Percentiles rank a stretch among this genome's conserved stretches.
Conservation (phyloP, 768 basidiomycete genomes). For the Suillus paluster region DNA sequence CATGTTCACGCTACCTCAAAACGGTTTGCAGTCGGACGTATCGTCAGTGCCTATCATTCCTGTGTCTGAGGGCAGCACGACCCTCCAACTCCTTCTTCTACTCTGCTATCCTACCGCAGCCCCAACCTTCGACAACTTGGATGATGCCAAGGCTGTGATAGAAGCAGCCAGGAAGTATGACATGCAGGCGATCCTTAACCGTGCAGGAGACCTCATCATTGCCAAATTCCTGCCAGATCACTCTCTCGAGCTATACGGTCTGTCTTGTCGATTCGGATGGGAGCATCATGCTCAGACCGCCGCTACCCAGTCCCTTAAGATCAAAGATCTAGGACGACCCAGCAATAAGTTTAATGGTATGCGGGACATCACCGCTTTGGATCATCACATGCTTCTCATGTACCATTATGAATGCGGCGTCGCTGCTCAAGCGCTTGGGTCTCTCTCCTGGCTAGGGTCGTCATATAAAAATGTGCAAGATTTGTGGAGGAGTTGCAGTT, state of each 20-base stretch:
- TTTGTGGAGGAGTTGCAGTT: too few species aligned
- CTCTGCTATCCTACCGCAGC: conserved; percentile 41
- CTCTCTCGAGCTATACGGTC: conserved; percentile 33
- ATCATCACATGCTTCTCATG: conserved; percentile 44
- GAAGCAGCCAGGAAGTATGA: conserved; percentile 27
- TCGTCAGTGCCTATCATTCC: conserved; percentile 37
- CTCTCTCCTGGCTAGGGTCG: not conserved
- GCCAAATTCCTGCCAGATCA: conserved; percentile 14
- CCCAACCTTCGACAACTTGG: conserved; percentile 9
- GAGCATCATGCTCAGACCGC: conserved; percentile 25
- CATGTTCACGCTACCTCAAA: conserved; percentile 23
- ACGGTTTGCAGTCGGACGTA: conserved; percentile 15
- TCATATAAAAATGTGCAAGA: too few species aligned
- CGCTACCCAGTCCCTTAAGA: conserved; percentile 24
- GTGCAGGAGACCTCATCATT: conserved; percentile 18
- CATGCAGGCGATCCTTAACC: conserved; percentile 25
- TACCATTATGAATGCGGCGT: conserved; percentile 46
- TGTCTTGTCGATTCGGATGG: conserved; percentile 28
- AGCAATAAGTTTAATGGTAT: conserved; percentile 39
- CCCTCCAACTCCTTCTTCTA: conserved; percentile 40
- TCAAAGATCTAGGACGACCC: conserved; percentile 6
- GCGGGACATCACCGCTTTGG: conserved; percentile 44
- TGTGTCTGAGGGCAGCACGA: conserved; percentile 44
- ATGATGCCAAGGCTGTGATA: conserved; percentile 18
- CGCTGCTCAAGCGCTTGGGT: conserved; percentile 3